Evolutionary conservation across 2,329 filamentous ascomycete species (phyloP).

Genomic region (Leptographium wingfieldii): DNA sequence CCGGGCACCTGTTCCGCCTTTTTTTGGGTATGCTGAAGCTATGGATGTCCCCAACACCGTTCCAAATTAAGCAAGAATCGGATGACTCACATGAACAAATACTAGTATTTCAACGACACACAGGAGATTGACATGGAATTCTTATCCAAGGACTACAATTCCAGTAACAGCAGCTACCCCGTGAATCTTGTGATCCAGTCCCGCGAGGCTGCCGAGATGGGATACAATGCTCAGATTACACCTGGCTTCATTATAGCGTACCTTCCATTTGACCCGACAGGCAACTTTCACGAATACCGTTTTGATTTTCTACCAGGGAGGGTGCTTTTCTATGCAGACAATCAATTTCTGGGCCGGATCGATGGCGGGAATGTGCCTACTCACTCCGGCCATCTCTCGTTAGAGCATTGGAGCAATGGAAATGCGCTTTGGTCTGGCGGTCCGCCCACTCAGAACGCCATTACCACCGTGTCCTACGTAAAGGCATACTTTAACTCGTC

Average conservation of each 20-base stretch:
- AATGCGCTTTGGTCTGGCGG: constrained; percentile 59
- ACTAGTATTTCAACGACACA: constrained; percentile 62
- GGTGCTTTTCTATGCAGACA: constrained; percentile 60
- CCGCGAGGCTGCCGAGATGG: constrained; percentile 39
- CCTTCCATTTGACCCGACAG: constrained; percentile 54
- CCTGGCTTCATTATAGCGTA: constrained; percentile 42
- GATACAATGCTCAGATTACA: constrained; percentile 50
- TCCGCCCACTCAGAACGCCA: constrained; percentile 50
- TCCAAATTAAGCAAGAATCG: neutral
- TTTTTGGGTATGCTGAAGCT: constrained; percentile 48
- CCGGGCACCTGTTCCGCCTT: constrained; percentile 65
- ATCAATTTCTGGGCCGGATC: constrained; percentile 42
- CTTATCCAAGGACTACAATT: constrained; percentile 51
- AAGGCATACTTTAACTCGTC: constrained; percentile 74
- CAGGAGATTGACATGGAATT: constrained; percentile 77
- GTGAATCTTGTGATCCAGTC: constrained; percentile 70
- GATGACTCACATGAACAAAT: neutral
- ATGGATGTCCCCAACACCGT: neutral
- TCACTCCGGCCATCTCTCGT: constrained; percentile 49
- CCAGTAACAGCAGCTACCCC: constrained; percentile 35
- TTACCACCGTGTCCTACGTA: constrained; percentile 54
- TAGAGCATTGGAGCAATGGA: constrained; percentile 72
- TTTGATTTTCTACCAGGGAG: constrained; percentile 56
- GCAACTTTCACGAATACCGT: constrained; percentile 62
- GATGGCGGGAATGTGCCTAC: constrained; percentile 43